Conservation (phyloP, 768 basidiomycete species). For the Asterophora parasitica region DNA sequence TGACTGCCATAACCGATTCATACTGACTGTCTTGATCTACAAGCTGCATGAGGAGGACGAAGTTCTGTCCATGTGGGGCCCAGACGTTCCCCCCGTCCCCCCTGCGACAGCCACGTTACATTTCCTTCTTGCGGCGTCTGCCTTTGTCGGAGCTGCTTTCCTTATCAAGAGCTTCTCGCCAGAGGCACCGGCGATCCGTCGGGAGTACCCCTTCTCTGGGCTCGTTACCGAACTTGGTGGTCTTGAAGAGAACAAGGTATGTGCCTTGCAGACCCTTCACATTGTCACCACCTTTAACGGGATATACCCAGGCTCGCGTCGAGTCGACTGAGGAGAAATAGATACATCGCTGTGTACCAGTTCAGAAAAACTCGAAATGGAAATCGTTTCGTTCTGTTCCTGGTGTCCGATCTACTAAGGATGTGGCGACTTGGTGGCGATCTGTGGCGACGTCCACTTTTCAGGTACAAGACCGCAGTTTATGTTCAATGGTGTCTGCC, state of each 20-base stretch:
- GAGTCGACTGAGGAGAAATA: conserved; percentile 20
- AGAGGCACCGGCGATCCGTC: conserved; percentile 60
- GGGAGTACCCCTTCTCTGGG: conserved; percentile 75
- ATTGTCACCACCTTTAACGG: conserved; percentile 3
- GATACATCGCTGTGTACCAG: conserved; percentile 2
- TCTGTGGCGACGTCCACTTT: too few relatives aligned
- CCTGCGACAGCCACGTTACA: conserved; percentile 60
- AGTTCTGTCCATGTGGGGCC: conserved; percentile 83
- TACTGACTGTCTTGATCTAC: conserved; percentile 4
- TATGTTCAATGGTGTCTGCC: too few relatives aligned
- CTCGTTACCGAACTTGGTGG: conserved; percentile 77
- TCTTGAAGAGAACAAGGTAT: conserved; percentile 71
- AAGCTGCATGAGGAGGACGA: conserved; percentile 83
- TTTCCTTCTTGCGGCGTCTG: conserved; percentile 54
- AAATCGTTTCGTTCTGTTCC: not conserved
- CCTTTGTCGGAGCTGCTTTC: conserved; percentile 62
- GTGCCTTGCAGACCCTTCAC: conserved; percentile 13
- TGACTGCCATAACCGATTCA: conserved; percentile 9
- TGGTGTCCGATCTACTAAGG: too few relatives aligned
- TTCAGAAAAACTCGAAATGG: not conserved
- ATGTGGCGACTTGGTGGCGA: too few relatives aligned
- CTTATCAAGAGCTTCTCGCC: conserved; percentile 55
- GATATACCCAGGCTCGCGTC: conserved; percentile 21
- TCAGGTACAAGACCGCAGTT: too few relatives aligned
- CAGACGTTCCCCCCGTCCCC: conserved; percentile 61